Evolutionary conservation across 2,329 filamentous ascomycete genomes (phyloP).

Genomic region (Geosmithia morbida): DNA sequence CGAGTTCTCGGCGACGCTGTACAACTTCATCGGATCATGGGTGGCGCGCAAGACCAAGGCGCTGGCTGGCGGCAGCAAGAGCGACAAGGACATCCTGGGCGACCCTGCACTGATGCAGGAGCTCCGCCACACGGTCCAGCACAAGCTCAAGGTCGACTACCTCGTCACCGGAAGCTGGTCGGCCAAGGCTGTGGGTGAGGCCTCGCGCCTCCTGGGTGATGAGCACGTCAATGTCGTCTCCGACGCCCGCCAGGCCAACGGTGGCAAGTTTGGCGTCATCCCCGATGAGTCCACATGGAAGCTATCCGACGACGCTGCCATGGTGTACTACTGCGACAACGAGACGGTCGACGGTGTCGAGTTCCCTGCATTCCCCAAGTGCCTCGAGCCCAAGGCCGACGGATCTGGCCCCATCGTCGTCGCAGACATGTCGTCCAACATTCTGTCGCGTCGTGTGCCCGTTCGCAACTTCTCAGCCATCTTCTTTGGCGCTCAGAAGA

Average conservation of each 20-base stretch:
- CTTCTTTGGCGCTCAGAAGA: conserved; percentile 93
- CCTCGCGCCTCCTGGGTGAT: conserved; percentile 58
- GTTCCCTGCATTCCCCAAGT: conserved; percentile 59
- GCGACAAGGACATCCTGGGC: conserved; percentile 29
- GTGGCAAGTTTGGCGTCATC: conserved; percentile 77
- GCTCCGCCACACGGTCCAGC: conserved; percentile 48
- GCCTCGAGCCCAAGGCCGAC: conserved; percentile 40
- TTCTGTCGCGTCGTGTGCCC: conserved; percentile 67
- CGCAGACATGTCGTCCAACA: conserved; percentile 90
- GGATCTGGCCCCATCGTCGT: conserved; percentile 64
- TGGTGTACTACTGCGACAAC: conserved; percentile 84
- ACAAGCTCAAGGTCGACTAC: conserved; percentile 74
- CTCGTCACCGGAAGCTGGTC: conserved; percentile 82
- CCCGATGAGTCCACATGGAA: conserved; percentile 66
- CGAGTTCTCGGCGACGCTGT: conserved; percentile 70
- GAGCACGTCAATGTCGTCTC: conserved; percentile 69
- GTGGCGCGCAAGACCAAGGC: conserved; percentile 51
- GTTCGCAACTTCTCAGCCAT: conserved; percentile 68
- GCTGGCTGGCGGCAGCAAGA: conserved; percentile 39
- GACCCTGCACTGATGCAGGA: conserved; percentile 38
- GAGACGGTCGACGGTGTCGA: conserved; percentile 80
- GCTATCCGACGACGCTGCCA: conserved; percentile 50
- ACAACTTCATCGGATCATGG: conserved; percentile 77
- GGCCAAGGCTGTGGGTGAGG: conserved; percentile 77
- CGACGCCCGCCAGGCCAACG: conserved; percentile 50